Base-by-base conservation (phyloP, 805 yeast genomes). In the Yamadazyma phyllophila region DNA sequence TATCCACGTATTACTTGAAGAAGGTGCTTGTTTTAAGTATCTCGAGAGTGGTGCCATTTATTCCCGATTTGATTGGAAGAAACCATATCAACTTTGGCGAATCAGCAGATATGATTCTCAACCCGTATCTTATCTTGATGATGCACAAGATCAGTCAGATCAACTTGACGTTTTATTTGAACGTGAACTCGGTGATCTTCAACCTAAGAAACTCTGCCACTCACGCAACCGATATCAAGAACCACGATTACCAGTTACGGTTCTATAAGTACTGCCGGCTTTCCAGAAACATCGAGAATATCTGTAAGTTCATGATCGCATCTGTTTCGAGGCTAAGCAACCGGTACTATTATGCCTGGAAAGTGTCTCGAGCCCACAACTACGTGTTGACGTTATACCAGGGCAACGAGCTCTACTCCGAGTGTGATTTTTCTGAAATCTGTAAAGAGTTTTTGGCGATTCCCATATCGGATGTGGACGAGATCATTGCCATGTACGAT, bases 271-370 rank as follows among this genome's bases (percentile, higher is more conserved):
- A 62, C 13, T 51, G 60, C 48, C 54, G 54, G 39, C 47, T 69
- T 32, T 55, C 67, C 12, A 61, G 56, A 41, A 32, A 51, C 5
- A 24, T 66, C 29, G 61, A 61, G 45, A 60, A 57, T 36, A 38
- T 53, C 24, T 30, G 49, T 2, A 51, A 55, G 27, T 56, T 48
- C 46, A 49, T 57, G 38, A 52, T 61, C 29, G 51, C 61, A 1
- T 58, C 64, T 2, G 49, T 68, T 29, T 71, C 65, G 14, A 68
- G 70, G 33, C 62, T 85, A 30, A 78, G 87, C 15, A 69, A 66
- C 20, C 72, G 80, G 50, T 84, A 82, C 57, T 81, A 80, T 47
- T 82, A 82, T 57, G 85, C 89, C 2, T 81, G 83, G 81, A 76
- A 85, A 62, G 73, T 84, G 58, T 71, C 79, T 31, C 83, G 82